Base-by-base conservation (phyloP, 1,284 basidiomycete species). In the Ceratorhiza oryzae-sativae region DNA sequence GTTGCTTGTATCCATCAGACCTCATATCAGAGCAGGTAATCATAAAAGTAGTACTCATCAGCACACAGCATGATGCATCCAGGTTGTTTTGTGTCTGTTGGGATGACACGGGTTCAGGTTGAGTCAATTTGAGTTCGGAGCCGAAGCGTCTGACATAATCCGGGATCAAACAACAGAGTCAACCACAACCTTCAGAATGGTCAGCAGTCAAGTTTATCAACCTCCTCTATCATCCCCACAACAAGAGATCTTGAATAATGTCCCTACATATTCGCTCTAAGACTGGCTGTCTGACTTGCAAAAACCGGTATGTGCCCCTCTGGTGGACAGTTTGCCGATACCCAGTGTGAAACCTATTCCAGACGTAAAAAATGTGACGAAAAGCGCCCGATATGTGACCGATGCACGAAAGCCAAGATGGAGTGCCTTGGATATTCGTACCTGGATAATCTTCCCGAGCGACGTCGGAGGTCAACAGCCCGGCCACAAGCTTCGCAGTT, bases 301-400 rank as follows among this genome's bases (percentile, higher is more conserved):
- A 68, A 68, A 68, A 68, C 41, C 56, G 65, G 65, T 46, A 45
- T 6, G 48, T 30, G 23, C 23, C 46, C 12, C 34, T 30, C 12
- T 12, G 18, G 9, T 30, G 20, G 48, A 3, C 18, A 13, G 12
- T 23, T 4, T 30, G 5, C 23, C 3, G 5, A 5, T 15, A 8
- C 20, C 27, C 10, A 51, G 2, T 55, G 6, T 20, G 15, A 15
- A 34, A 20, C 13, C 15, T 12, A 5, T 30, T n/a, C 2, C 20
- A 68, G 65, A 41, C 32, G 65, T 18, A 68, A 68, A 68, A 68
- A 68, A 18, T 68, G 65, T n/a, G 65, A 68, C 27, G 65, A 68
- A 27, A 41, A 41, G 6, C 51, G 65, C 9, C 65, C 65, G 8
- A 25, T 36, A 1, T 68, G 65, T 23, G 65, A 68, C 18, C 32